Conservation (phyloP, 768 basidiomycete species). For the Dacryopinax spathularia region DNA sequence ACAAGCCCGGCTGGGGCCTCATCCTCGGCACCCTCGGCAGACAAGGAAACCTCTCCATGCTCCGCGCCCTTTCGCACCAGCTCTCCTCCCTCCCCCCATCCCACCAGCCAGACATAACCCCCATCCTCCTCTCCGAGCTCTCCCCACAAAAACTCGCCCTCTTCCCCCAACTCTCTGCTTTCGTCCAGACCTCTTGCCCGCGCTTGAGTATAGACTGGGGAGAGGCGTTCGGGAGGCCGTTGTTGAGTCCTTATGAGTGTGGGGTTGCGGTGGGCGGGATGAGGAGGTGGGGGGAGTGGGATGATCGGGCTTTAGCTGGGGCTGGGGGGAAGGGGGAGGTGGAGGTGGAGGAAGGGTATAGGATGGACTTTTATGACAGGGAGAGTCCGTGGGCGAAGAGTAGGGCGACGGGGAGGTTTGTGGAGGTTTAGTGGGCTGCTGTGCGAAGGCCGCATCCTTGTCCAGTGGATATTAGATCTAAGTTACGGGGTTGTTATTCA, state of each 20-base stretch:
- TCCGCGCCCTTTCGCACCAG: conserved; percentile 70
- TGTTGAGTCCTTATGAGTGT: conserved; percentile 88
- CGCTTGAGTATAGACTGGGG: conserved; percentile 98
- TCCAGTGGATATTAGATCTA: no score
- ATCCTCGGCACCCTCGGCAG: conserved; percentile 87
- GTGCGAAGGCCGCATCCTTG: no score
- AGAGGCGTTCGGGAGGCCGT: conserved; percentile 78
- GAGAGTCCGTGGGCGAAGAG: not conserved
- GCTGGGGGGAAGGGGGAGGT: conserved; percentile 15
- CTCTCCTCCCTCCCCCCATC: conserved; percentile 36
- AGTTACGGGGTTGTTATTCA: no score
- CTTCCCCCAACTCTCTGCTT: conserved; percentile 64
- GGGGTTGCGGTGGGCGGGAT: conserved; percentile 64
- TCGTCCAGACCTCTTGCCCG: conserved; percentile 94
- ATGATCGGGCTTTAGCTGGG: no score
- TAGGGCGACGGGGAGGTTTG: not conserved
- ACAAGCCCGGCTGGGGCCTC: conserved; percentile 59
- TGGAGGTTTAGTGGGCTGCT: not conserved
- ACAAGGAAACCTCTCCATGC: conserved; percentile 82
- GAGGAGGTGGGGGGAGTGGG: conserved; percentile 47
- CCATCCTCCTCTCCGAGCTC: conserved; percentile 89
- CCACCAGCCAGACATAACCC: conserved; percentile 54
- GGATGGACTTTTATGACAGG: conserved; percentile 84
- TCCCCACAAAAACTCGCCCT: conserved; percentile 85
- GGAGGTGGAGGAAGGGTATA: conserved; percentile 43